These are phyloP conservation scores for Hypoxylon sp. DNA, from an alignment of 2,329 filamentous ascomycete genomes.

Conservation along the genomic window DNA sequence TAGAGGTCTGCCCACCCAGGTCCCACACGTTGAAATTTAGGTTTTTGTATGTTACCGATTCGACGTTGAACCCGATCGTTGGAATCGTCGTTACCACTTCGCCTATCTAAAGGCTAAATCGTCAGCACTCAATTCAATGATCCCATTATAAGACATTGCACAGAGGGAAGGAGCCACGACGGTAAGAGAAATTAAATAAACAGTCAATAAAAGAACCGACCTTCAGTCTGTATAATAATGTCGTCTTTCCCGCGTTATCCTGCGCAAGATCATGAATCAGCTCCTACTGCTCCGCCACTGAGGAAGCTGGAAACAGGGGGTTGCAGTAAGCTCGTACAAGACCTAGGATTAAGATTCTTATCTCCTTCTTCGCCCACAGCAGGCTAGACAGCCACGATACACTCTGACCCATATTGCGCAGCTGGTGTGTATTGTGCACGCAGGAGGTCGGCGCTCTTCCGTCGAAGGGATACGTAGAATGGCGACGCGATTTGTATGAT, in stretches of 20 bases:
- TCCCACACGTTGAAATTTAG: slow-evolving; percentile 99
- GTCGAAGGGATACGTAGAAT: slow-evolving; percentile 4
- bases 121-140: slow-evolving; percentile 20
- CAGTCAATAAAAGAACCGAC: slow-evolving; percentile 59
- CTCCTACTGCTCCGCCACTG: slow-evolving; percentile 25
- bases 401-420: slow-evolving; percentile 70
- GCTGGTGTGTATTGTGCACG: slow-evolving; percentile 24
- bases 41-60: slow-evolving; percentile 98
- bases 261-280: slow-evolving; percentile 55
- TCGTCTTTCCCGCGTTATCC: slow-evolving; percentile 99
- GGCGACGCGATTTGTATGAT: slow-evolving; percentile 35
- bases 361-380: slow-evolving; percentile 96
- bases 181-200: slow-evolving; percentile 1
- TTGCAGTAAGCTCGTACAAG: slow-evolving; percentile 71
- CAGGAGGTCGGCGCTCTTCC: slow-evolving; percentile 17
- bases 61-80: slow-evolving; percentile 99
- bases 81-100: slow-evolving; percentile 99
- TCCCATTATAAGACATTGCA: too few species aligned
- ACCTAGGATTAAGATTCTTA: slow-evolving; percentile 92
- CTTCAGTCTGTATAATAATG: slow-evolving; percentile 94
- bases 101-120: slow-evolving; percentile 75
- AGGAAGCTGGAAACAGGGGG: slow-evolving; percentile 30
- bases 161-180: background rate
- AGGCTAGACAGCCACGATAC: slow-evolving; percentile 79
- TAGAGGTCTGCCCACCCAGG: slow-evolving; percentile 97